A percentile compares a stretch with the other conserved stretches of the same genome.
phyloP scores from a whole-genome alignment of 768 basidiomycete genomes.

The Lyophyllum semitale region DNA sequence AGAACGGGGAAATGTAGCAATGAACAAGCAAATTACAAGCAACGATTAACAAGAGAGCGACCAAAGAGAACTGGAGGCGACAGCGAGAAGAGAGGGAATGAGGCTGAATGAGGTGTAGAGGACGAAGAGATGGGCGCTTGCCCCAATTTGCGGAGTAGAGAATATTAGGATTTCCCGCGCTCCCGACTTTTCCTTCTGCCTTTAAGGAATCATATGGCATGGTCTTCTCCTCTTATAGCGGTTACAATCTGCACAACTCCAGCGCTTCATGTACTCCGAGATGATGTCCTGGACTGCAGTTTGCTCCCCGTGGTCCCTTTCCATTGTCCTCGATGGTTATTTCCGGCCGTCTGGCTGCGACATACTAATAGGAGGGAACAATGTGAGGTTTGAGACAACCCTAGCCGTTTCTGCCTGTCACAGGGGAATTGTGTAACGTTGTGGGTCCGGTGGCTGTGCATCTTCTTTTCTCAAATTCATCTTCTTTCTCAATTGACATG shows the following conservation, averaged over 20 bases:
- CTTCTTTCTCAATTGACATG: too few relatives aligned
- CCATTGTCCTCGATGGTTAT: constrained; percentile 24
- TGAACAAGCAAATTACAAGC: constrained; percentile 37
- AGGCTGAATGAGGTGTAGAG: constrained; percentile 14
- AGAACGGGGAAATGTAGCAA: constrained; percentile 21
- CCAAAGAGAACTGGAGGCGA: constrained; percentile 33
- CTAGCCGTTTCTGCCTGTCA: too few relatives aligned
- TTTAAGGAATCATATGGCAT: constrained; percentile 15
- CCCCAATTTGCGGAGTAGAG: constrained; percentile 40
- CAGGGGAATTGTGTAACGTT: constrained; percentile 38
- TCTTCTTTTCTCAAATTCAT: too few relatives aligned
- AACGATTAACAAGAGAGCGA: constrained; percentile 41
- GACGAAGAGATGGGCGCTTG: constrained; percentile 12
- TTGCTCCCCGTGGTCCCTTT: neutral
- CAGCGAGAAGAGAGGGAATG: constrained; percentile 29
- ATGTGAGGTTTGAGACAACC: constrained; percentile 21
- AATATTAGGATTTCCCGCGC: constrained; percentile 41
- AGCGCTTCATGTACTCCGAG: neutral
- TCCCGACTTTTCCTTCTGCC: constrained; percentile 19
- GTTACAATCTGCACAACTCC: too few relatives aligned
- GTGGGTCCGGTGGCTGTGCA: constrained; percentile 45
- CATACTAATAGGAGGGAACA: constrained; percentile 28
- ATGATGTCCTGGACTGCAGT: neutral
- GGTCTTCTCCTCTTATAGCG: constrained; percentile 2
- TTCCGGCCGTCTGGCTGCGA: constrained; percentile 5